Evolutionary conservation across 768 basidiomycete species (phyloP).

Genomic region (Xerocomellus amylosporus): DNA sequence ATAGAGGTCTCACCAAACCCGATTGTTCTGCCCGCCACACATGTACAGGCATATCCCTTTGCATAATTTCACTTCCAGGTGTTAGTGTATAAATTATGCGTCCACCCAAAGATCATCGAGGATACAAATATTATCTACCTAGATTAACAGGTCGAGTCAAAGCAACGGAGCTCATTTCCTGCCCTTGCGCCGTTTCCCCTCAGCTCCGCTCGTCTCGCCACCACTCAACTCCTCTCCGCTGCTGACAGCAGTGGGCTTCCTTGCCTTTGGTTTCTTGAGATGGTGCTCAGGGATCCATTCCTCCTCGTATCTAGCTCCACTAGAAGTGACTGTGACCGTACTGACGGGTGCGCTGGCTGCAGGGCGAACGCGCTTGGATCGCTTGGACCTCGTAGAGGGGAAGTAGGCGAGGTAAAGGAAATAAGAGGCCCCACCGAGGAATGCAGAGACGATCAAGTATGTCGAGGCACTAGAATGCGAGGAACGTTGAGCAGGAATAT

Average conservation of each 20-base stretch:
- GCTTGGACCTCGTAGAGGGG: constrained; percentile 57
- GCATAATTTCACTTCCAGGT: background rate
- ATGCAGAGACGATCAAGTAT: constrained; percentile 63
- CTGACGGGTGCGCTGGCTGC: constrained; percentile 54
- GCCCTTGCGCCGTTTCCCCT: constrained; percentile 45
- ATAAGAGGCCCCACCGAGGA: constrained; percentile 64
- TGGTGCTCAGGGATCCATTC: constrained; percentile 95
- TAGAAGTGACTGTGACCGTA: constrained; percentile 55
- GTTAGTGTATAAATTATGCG: constrained; percentile 9
- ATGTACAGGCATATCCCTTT: background rate
- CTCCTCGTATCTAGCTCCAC: constrained; percentile 73
- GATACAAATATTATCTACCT: background rate
- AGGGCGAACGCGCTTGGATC: constrained; percentile 42
- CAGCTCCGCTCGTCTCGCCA: constrained; percentile 61
- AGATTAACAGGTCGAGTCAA: background rate
- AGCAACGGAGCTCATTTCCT: constrained; percentile 41
- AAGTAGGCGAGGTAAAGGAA: constrained; percentile 62
- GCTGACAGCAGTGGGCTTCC: constrained; percentile 46
- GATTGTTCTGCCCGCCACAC: background rate
- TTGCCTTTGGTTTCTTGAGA: constrained; percentile 60
- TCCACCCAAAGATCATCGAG: background rate
- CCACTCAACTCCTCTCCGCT: constrained; percentile 69
- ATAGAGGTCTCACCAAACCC: background rate
- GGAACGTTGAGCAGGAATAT: background rate
- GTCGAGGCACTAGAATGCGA: constrained; percentile 50